phyloP scores from a whole-genome alignment of 1,284 basidiomycete species.

The Naganishia sp. region DNA sequence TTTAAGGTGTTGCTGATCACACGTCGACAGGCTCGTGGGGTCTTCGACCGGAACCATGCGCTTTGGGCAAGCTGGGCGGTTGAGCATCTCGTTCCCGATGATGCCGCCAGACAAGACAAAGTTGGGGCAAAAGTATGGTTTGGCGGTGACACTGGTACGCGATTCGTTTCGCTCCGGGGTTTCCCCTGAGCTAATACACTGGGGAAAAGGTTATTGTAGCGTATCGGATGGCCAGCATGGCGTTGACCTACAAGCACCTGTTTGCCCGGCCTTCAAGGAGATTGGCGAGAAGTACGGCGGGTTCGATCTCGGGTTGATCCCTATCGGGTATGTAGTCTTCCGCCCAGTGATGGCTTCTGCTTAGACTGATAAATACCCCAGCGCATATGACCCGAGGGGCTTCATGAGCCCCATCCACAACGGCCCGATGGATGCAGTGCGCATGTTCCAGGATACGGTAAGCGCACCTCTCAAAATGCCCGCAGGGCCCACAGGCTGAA shows the following conservation, averaged over 20 bases:
- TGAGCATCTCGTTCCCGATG: conserved; percentile 43
- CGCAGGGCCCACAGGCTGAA: background rate
- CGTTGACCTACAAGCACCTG: conserved; percentile 53
- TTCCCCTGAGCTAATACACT: background rate
- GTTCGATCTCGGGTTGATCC: conserved; percentile 63
- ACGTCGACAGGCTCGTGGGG: conserved; percentile 46
- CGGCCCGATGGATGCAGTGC: conserved; percentile 65
- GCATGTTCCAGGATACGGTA: conserved; percentile 64
- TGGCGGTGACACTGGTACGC: conserved; percentile 69
- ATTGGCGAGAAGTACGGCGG: conserved; percentile 65
- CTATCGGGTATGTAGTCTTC: conserved; percentile 60
- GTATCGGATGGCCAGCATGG: conserved; percentile 59
- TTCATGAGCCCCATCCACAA: conserved; percentile 65
- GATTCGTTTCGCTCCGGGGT: conserved; percentile 41
- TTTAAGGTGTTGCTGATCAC: too few relatives aligned
- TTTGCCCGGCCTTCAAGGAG: conserved; percentile 69
- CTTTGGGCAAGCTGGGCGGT: conserved; percentile 67
- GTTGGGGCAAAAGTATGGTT: conserved; percentile 59
- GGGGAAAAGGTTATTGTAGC: conserved; percentile 42
- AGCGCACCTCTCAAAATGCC: conserved; percentile 43
- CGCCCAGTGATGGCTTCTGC: conserved; percentile 3
- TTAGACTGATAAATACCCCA: conserved; percentile 38
- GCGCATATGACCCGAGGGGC: conserved; percentile 64
- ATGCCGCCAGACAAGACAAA: conserved; percentile 11
- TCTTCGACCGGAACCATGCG: conserved; percentile 59